Evolutionary conservation across 805 yeast species (phyloP), one percentile per base, ranked within the genome.

Genomic region (Kodamaea jinghongensis): DNA sequence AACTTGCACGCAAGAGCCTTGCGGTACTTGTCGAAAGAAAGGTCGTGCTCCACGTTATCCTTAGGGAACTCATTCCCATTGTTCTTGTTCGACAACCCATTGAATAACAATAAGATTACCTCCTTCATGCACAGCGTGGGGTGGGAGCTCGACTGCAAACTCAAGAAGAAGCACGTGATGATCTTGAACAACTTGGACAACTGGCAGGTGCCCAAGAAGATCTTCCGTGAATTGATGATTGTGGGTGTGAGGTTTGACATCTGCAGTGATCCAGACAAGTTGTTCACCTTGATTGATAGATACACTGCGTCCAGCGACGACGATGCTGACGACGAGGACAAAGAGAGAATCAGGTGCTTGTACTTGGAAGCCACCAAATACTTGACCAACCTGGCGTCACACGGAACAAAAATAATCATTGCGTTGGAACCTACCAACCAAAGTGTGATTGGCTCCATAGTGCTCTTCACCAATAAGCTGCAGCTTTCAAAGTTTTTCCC

Each of bases 181-280:
- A 48, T 66, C 11, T 52, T 79, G 38, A 53, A 68, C 12, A 52
- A 71, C 36, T 49, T 77, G 17, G 54, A 56, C 4, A 54, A 59
- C 22, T 78, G 83, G 83, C 64, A 56, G 44, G 78, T 79, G 4
- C 74, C 81, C 2, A 68, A 73, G 42, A 75, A 75, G 47, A 67
- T 78, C 5, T 74, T 77, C 30, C 59, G 73, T 36, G 80, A 75
- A 45, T 63, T 79, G 45, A 76, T 73, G 62, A 73, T 76, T 41
- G 76, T 76, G 28, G 81, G 82, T 2, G 73, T 78, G 10, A 59
- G 77, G 45, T 78, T 79, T 55, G 81, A 76, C 48, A 65, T 78
- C n/a, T 72, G 79, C 48, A 63, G 58, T 43, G 65, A 72, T 41
- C 55, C 69, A 9, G 57, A 59, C 3, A 70, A 71, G 45, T 56